Conservation (phyloP, 2,329 filamentous ascomycete species). For the Sclerotinia spermophila region DNA sequence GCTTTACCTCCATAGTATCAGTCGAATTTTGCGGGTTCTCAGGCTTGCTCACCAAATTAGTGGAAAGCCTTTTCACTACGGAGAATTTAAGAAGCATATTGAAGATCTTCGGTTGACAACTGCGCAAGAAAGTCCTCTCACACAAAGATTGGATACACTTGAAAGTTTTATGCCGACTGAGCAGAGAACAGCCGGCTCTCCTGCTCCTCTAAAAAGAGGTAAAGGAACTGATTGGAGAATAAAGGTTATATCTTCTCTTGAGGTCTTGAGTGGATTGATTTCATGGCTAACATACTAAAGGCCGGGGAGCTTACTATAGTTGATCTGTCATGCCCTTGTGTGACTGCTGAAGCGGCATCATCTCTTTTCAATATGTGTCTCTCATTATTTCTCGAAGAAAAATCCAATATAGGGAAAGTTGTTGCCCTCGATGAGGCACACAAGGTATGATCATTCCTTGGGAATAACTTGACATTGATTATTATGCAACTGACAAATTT, state of each 20-base stretch:
- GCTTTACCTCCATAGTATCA: slow-evolving; percentile 49
- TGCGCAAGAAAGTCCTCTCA: slow-evolving; percentile 52
- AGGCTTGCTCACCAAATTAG: slow-evolving; percentile 40
- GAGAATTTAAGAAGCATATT: slow-evolving; percentile 39
- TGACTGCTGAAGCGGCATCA: slow-evolving; percentile 64
- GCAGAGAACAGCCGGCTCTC: slow-evolving; percentile 15
- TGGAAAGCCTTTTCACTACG: slow-evolving; percentile 44
- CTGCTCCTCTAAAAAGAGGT: background rate
- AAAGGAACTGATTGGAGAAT: slow-evolving; percentile 29
- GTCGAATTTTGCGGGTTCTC: slow-evolving; percentile 50
- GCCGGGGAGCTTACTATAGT: slow-evolving; percentile 59
- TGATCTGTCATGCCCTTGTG: slow-evolving; percentile 69
- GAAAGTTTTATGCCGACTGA: slow-evolving; percentile 57
- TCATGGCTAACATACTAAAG: slow-evolving; percentile 18
- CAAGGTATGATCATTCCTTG: slow-evolving; percentile 47
- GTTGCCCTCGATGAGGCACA: slow-evolving; percentile 75
- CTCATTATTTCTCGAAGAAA: slow-evolving; percentile 59
- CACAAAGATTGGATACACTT: slow-evolving; percentile 57
- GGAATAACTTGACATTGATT: background rate
- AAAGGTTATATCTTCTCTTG: background rate
- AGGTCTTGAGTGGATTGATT: background rate
- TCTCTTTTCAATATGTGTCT: slow-evolving; percentile 70
- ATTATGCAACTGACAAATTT: background rate
- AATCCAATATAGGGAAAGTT: slow-evolving; percentile 50
- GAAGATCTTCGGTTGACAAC: slow-evolving; percentile 43